Base-by-base conservation (phyloP, 441 rosid genomes). In the Adansonia rubrostipa region DNA sequence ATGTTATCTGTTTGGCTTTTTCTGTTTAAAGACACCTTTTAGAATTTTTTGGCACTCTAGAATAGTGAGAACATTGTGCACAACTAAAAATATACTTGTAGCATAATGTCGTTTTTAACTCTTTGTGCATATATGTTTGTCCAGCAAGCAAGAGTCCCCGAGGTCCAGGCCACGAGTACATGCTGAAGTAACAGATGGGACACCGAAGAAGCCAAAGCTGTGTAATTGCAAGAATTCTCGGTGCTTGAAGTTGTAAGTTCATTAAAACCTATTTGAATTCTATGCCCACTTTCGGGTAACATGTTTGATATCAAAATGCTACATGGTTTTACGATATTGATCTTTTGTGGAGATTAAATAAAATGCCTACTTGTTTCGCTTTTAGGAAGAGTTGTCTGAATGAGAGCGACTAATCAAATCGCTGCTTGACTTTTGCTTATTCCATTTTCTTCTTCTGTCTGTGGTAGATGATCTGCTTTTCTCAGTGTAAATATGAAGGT, bases 241-340 rank as follows among this genome's bases (percentile, higher is more conserved):
- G 54, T 93, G 95, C 82, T 84, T 93, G 90, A 92, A 93, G 80
- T 78, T 93, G 96, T 93, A 82, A 90, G 95, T 77, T 57, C 9
- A 66, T 50, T 8, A 66, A 33, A 19, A 33, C 63, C 22, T 73
- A 72, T 7, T 74, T 74, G 14, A 60, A 7, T 74, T 73, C 42
- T 63, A 8, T 7, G 13, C 42, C 40, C 9, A 5, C 76, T 73
- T 19, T 57, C 11, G 17, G 57, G n/a, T 53, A 42, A 19, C 66
- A 40, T 73, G 66, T 14, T 19, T 44, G 33, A 42, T 73, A 40
- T 17, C 28, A 6, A 56, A 17, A 19, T 73, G 65, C 66, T 57
- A 15, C 47, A 1, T 15, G 62, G 9, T 71, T 5, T 53, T 58
- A 9, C 53, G 74, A 33, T 54, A 6, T 17, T 71, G 47, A 40